Evolutionary conservation across 2,329 filamentous ascomycete species (phyloP), one percentile per base, ranked within the genome.

Genomic region (Corinectria fuckeliana): DNA sequence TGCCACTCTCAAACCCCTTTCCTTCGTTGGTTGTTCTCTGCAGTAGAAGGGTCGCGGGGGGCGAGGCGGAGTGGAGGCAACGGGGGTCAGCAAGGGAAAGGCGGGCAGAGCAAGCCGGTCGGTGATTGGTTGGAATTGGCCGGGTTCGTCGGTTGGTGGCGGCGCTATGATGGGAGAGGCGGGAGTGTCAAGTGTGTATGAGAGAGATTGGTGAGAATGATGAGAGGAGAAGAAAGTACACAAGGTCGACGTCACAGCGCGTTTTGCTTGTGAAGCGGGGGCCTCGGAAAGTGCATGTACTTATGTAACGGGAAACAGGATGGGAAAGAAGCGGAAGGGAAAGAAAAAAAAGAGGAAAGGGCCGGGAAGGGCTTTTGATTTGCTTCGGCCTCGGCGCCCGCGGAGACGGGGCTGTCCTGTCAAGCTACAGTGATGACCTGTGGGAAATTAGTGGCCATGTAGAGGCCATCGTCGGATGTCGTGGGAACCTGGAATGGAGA

Each of bases 1-100:
- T 30, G 34, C 45, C 49, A 42, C 38, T 47, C 25, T 42, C 34
- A 28, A 23, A 54, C 38, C 50, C 56, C 55, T 44, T 58, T 58
- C 54, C 42, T 44, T 38, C 21, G 39, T 25, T 39, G 32, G 41
- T 34, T 23, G 38, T 28, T 42, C 44, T 44, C 28, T 41, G 42
- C 42, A 58, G 50, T 42, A 44, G 28, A 45, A 28, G 28, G n/a
- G 42, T 45, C 36, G 39, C 50, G 36, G 56, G 38, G 56, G 42
- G 34, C 36, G 39, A 39, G 36, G 56, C 30, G 56, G 36, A 45
- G 42, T 28, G 28, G 56, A 49, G 45, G 36, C 21, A 48, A 30
- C 41, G 55, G 48, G 32, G 25, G 44, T 14, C 41, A 53, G 55
- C 42, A 21, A 36, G 32, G 55, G 32, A 42, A 58, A 52, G 30